Evolutionary conservation across 306 rosid species (phyloP).

Genomic region (Argentina anserina): DNA sequence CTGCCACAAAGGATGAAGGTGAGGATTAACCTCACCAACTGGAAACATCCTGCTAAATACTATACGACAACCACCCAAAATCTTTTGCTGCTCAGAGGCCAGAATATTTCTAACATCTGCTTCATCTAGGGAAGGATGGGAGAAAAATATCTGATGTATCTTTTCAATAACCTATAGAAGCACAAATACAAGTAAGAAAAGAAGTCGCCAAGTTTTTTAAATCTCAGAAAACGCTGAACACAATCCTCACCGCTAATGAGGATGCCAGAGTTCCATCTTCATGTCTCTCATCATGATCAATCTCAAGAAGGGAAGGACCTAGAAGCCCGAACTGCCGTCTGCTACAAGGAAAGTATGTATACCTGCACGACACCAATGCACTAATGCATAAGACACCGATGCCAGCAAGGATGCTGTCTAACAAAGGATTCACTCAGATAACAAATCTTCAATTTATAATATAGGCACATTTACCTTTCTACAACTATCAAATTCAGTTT

Average conservation of each 20-base stretch:
- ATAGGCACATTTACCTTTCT: constrained; percentile 61
- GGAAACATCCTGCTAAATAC: constrained; percentile 97
- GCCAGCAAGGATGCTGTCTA: constrained; percentile 22
- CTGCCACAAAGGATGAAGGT: constrained; percentile 91
- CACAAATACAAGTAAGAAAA: constrained; percentile 24
- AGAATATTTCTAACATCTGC: constrained; percentile 92
- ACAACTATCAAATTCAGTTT: constrained; percentile 94
- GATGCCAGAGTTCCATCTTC: constrained; percentile 92
- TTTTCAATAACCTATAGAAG: constrained; percentile 75
- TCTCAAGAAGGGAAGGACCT: constrained; percentile 95
- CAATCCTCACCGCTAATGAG: constrained; percentile 66
- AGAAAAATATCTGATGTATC: constrained; percentile 75
- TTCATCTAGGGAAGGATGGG: constrained; percentile 69
- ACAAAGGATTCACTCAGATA: constrained; percentile 16
- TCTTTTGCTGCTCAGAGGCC: constrained; percentile 78
- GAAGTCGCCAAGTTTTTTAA: constrained; percentile 9
- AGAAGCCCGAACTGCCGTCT: constrained; percentile 96
- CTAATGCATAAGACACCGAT: constrained; percentile 1
- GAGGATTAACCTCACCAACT: constrained; percentile 84
- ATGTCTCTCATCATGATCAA: constrained; percentile 91
- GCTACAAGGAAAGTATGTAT: constrained; percentile 91
- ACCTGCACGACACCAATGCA: constrained; percentile 45
- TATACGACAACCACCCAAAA: constrained; percentile 81
- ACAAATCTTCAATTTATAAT: constrained; percentile 3
- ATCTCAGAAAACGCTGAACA: constrained; percentile 7